Evolutionary conservation across 1,139 yeast species (phyloP).

Genomic region (Taiozyma sp.): DNA sequence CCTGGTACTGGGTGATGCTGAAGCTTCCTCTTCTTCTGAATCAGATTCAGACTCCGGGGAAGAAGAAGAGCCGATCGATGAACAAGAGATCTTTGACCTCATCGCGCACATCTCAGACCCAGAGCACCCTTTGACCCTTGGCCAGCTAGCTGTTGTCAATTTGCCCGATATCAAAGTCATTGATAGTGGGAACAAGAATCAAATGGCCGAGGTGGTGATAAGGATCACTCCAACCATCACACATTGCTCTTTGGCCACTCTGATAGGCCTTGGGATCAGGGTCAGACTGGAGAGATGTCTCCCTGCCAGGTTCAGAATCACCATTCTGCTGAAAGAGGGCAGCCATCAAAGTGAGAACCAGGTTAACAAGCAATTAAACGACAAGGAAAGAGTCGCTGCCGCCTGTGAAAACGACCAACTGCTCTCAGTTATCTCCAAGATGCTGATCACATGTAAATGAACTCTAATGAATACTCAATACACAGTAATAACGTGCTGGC

Average conservation of each 20-base stretch:
- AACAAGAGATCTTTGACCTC: constrained; percentile 69
- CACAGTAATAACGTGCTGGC: not conserved
- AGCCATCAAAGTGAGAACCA: constrained; percentile 95
- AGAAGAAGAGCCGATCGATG: constrained; percentile 65
- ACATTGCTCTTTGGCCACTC: constrained; percentile 93
- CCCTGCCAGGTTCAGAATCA: constrained; percentile 79
- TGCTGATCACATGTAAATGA: constrained; percentile 75
- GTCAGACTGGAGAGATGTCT: constrained; percentile 87
- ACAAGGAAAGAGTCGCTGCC: constrained; percentile 96
- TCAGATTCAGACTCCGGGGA: constrained; percentile 29
- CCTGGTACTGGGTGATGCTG: constrained; percentile 1
- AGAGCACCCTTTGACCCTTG: constrained; percentile 93
- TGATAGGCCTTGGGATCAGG: constrained; percentile 91
- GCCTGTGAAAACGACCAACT: constrained; percentile 97
- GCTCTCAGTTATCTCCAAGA: constrained; percentile 80
- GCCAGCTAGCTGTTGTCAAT: constrained; percentile 92
- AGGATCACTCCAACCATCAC: constrained; percentile 96
- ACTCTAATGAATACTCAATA: not conserved
- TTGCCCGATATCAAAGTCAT: constrained; percentile 70
- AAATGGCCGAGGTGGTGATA: constrained; percentile 73
- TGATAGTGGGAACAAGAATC: constrained; percentile 45
- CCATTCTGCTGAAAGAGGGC: constrained; percentile 81
- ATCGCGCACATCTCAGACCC: constrained; percentile 93
- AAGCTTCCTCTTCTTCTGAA: not conserved
- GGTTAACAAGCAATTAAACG: constrained; percentile 94